Evolutionary conservation across 2,329 filamentous ascomycete genomes (phyloP), one percentile per base, ranked within the genome.

Genomic region (Lasiodiplodia theobromae): DNA sequence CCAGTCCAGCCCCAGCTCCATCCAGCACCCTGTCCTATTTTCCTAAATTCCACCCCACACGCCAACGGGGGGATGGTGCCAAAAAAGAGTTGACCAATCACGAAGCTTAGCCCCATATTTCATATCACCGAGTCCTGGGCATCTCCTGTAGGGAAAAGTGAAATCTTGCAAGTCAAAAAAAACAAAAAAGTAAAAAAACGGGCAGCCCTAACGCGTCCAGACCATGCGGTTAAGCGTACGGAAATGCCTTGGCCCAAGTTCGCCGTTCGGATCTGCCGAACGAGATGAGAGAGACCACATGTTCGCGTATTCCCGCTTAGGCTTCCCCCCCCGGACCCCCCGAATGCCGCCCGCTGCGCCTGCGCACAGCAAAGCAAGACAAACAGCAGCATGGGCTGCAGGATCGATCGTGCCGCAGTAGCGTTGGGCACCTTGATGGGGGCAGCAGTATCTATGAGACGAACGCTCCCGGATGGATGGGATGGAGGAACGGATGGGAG

Each of bases 351-450:
- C 31, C 31, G 31, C 31, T 34, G 31, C 31, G 31, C 31, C 28
- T 28, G 49, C 6, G 31, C 31, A 7, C 31, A 34, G 31, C 31
- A 34, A 34, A 34, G 31, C 31, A 10, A 34, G 31, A 34, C 31
- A 34, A 10, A 34, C 7, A 34, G 31, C 31, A 34, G 31, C 31
- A 51, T 63, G 58, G 58, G 23, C 57, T 23, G 40, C 38, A 62
- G 40, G 12, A 31, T 25, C 37, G 12, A 37, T 62, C 57, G 57
- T 62, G 57, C 40, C 40, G 40, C 23, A 25, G 57, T 62, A 62
- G 57, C 57, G 57, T 16, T 28, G 37, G 2, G 40, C 6, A 2
- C 23, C 25, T 23, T 25, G 57, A 7, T 31, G 57, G 16, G 40
- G 11, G n/a, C 37, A 44, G 11, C 31, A 28, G 28, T 28, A 34